Evolutionary conservation across 176 grass and related monocot species (phyloP).

Genomic region (Areca catechu): DNA sequence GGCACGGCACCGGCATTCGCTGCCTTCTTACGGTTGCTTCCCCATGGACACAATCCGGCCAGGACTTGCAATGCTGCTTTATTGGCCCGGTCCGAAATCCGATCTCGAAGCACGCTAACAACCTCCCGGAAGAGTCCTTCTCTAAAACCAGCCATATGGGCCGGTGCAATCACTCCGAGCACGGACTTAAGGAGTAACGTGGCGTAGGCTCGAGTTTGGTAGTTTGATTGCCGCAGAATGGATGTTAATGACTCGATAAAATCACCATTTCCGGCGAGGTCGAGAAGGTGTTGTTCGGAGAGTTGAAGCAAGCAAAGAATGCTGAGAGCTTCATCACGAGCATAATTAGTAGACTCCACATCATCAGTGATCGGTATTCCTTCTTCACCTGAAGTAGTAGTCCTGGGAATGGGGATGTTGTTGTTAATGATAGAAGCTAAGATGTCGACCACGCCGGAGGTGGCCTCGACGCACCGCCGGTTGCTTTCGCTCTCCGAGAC

Average conservation of each 20-base stretch:
- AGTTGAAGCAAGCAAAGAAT: background rate
- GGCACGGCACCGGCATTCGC: slow-evolving; percentile 1
- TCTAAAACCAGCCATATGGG: background rate
- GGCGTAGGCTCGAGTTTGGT: slow-evolving; percentile 7
- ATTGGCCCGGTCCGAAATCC: background rate
- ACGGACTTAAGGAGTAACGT: background rate
- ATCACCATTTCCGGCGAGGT: background rate
- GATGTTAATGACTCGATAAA: background rate
- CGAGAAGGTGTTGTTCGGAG: background rate
- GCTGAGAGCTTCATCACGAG: slow-evolving; percentile 3
- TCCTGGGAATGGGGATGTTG: background rate
- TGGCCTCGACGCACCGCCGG: slow-evolving; percentile 15
- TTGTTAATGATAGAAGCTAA: slow-evolving; percentile 14
- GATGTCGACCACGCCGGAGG: slow-evolving; percentile 19
- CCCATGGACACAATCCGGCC: background rate
- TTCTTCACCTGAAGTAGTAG: no score
- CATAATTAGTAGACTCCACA: background rate
- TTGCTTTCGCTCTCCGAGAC: slow-evolving; percentile 22
- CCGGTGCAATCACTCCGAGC: background rate
- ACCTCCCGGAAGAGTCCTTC: background rate
- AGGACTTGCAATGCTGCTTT: slow-evolving; percentile 11
- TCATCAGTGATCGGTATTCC: background rate
- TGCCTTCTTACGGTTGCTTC: slow-evolving; percentile 5
- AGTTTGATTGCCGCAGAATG: background rate
- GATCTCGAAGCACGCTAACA: background rate